These are phyloP conservation scores for Penicillium sp. DNA, from an alignment of 2,329 filamentous ascomycete genomes.

Conservation along the genomic window DNA sequence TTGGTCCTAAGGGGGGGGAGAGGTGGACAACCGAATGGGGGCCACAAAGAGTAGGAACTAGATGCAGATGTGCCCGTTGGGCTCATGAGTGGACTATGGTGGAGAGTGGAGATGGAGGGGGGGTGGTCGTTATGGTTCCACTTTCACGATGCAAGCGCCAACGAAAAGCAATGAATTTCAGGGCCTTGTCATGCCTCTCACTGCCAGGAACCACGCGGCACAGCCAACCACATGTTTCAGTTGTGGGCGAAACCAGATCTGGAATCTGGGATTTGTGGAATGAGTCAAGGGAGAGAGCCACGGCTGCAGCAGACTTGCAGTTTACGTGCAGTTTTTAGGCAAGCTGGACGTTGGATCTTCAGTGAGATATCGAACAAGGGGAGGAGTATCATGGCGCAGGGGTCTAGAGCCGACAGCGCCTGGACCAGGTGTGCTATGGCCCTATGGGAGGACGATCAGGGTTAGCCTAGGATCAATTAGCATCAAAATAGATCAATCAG, in stretches of 20 bases:
- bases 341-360: conserved; percentile 20
- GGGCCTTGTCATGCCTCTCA: conserved; percentile 16
- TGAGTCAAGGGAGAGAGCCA: conserved; percentile 29
- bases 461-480: not conserved
- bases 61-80: conserved; percentile 16
- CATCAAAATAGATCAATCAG: conserved; percentile 3
- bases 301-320: not conserved
- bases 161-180: conserved; percentile 4
- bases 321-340: conserved; percentile 12
- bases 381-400: conserved; percentile 18
- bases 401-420: conserved; percentile 18
- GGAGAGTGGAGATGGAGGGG: not conserved
- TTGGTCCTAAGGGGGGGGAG: conserved; percentile 20
- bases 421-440: not conserved
- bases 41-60: conserved; percentile 28
- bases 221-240: conserved; percentile 35
- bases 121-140: conserved; percentile 1
- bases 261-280: conserved; percentile 25
- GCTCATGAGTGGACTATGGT: conserved; percentile 8
- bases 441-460: not conserved
- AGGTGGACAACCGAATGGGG: conserved; percentile 21
- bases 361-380: conserved; percentile 22
- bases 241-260: conserved; percentile 19
- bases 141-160: conserved; percentile 4
- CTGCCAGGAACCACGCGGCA: conserved; percentile 16